Evolutionary conservation across 306 rosid genomes (phyloP).

Genomic region (Trifolium repens): DNA sequence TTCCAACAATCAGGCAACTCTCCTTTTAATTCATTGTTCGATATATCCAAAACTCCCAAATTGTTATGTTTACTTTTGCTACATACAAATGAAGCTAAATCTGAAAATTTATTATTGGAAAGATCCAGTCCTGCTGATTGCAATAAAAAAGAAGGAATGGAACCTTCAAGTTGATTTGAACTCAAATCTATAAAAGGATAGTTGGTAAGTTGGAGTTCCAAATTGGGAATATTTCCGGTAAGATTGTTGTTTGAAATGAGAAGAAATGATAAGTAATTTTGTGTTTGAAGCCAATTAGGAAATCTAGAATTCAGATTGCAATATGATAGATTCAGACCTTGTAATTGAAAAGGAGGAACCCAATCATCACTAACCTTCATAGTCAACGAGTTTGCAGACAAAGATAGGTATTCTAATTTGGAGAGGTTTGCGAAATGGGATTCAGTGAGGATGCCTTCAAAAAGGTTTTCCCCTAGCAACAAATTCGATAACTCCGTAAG

Average conservation of each 20-base stretch:
- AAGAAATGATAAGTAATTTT: no score
- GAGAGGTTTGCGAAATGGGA: conserved; percentile 21
- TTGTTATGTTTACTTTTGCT: background rate
- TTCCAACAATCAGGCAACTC: conserved; percentile 33
- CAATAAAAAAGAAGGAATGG: conserved; percentile 3
- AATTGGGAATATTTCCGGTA: background rate
- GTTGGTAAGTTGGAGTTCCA: background rate
- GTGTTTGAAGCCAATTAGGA: conserved; percentile 30
- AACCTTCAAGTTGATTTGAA: conserved; percentile 32
- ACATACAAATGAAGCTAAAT: background rate
- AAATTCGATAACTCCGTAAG: rapidly evolving
- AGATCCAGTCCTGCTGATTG: background rate
- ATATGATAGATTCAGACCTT: rapidly evolving
- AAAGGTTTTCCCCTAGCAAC: rapidly evolving
- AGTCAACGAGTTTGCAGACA: background rate
- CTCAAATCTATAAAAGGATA: background rate
- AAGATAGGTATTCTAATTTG: rapidly evolving
- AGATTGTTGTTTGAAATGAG: conserved; percentile 21
- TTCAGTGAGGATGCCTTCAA: conserved; percentile 1
- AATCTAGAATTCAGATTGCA: background rate
- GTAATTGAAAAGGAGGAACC: conserved; percentile 38
- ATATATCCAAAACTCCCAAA: background rate
- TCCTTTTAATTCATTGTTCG: conserved; percentile 22
- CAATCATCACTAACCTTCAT: background rate
- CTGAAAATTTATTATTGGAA: conserved; percentile 25